Evolutionary conservation across 2,329 filamentous ascomycete species (phyloP).

Genomic region (Ciborinia camelliae): DNA sequence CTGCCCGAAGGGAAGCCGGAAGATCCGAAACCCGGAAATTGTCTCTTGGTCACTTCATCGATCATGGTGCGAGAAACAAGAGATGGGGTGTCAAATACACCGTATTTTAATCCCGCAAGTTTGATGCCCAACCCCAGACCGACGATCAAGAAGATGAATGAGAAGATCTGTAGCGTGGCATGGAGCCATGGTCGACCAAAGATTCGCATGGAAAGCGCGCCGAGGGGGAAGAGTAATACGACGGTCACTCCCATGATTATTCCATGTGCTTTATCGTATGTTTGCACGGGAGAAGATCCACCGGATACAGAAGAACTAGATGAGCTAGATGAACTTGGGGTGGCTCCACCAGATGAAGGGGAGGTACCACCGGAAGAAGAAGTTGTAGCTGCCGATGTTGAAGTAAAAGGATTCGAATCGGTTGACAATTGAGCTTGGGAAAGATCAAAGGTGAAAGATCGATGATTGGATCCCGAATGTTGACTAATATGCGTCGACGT

Average conservation of each 20-base stretch:
- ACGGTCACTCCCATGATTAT: slow-evolving; percentile 60
- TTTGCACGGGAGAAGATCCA: not conserved
- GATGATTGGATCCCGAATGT: slow-evolving; percentile 22
- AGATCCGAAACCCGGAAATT: slow-evolving; percentile 9
- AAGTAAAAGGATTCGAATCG: slow-evolving; percentile 32
- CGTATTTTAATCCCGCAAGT: slow-evolving; percentile 41
- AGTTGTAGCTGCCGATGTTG: slow-evolving; percentile 13
- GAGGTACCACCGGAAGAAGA: slow-evolving; percentile 15
- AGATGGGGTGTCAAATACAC: slow-evolving; percentile 12
- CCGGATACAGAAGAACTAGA: not conserved
- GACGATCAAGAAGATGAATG: slow-evolving; percentile 56
- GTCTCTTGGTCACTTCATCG: not conserved
- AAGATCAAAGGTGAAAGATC: slow-evolving; percentile 31
- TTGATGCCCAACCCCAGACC: slow-evolving; percentile 57
- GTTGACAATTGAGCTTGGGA: slow-evolving; percentile 27
- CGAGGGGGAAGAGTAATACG: slow-evolving; percentile 56
- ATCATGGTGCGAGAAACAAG: not conserved
- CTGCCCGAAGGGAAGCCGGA: not conserved
- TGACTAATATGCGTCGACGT: slow-evolving; percentile 24
- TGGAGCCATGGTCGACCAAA: slow-evolving; percentile 52
- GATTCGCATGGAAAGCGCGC: slow-evolving; percentile 58
- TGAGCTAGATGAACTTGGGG: slow-evolving; percentile 11
- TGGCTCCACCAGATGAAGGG: no score
- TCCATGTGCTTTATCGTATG: slow-evolving; percentile 47
- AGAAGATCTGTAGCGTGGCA: slow-evolving; percentile 51